Evolutionary conservation across 2,329 filamentous ascomycete genomes (phyloP).

Genomic region (Apiospora rasikravindrae): DNA sequence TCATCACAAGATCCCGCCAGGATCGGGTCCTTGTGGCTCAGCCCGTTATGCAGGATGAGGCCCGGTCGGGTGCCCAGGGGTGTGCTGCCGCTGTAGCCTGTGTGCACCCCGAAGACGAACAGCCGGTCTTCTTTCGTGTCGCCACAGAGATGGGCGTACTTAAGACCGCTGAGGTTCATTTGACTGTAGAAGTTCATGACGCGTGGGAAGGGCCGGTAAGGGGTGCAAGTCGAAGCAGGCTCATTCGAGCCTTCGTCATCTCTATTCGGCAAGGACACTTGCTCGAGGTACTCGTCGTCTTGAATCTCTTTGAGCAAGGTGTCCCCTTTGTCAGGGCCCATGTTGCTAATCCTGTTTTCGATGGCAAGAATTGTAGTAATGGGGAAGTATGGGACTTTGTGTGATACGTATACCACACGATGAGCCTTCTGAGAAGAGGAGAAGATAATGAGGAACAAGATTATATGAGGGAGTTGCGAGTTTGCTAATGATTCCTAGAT

Average conservation of each 20-base stretch:
- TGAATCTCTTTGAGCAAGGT: neutral
- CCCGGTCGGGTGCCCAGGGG: constrained; percentile 27
- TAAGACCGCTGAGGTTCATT: constrained; percentile 24
- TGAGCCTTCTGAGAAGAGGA: neutral
- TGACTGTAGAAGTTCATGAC: constrained; percentile 28
- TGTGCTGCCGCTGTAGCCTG: constrained; percentile 23
- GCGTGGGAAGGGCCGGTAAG: constrained; percentile 32
- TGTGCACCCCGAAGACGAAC: constrained; percentile 29
- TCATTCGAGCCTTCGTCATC: neutral
- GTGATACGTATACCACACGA: neutral
- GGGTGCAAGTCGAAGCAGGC: neutral
- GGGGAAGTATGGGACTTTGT: neutral
- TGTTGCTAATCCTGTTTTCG: neutral
- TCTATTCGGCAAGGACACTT: neutral
- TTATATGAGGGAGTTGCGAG: neutral
- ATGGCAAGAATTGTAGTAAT: neutral
- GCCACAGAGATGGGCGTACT: constrained; percentile 25
- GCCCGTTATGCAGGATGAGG: constrained; percentile 28
- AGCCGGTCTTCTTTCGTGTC: constrained; percentile 24
- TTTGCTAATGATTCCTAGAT: neutral
- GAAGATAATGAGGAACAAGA: neutral
- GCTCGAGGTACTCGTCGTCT: neutral
- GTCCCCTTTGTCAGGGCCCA: neutral
- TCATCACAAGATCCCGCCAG: constrained; percentile 28
- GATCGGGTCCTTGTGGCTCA: constrained; percentile 26